Conservation (phyloP, 1,139 yeast genomes). For the Meyerozyma guilliermondii region DNA sequence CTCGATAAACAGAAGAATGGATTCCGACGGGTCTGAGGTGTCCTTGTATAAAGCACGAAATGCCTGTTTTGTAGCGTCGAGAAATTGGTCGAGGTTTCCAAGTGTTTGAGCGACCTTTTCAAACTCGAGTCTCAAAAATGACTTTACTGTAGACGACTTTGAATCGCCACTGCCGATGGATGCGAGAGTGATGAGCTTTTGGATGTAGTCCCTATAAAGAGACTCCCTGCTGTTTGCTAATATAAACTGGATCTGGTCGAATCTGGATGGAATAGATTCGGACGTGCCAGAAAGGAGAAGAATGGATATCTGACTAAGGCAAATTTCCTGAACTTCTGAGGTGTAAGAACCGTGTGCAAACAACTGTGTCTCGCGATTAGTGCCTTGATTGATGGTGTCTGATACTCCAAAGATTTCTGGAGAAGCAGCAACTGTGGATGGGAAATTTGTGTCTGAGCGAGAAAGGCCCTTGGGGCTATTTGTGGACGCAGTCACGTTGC, state of each 20-base stretch:
- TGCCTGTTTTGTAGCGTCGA: neutral
- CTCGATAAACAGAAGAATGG: neutral
- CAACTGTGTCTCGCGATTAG: slow-evolving; percentile 5
- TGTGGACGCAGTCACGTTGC: slow-evolving; percentile 23
- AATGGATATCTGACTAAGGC: slow-evolving; percentile 4
- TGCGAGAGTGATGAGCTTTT: neutral
- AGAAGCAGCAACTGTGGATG: neutral
- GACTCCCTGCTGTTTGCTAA: neutral
- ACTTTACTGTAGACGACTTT: neutral
- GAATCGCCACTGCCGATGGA: neutral
- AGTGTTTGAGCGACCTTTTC: neutral
- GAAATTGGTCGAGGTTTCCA: neutral
- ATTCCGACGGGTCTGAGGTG: neutral
- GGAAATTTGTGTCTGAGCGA: neutral
- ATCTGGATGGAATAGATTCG: slow-evolving; percentile 4
- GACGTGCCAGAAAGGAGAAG: slow-evolving; percentile 2
- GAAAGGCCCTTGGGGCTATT: slow-evolving; percentile 31
- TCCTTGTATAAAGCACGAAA: neutral
- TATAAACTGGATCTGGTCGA: neutral
- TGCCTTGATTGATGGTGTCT: neutral
- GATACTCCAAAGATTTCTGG: neutral
- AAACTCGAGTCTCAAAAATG: neutral
- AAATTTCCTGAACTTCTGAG: slow-evolving; percentile 6
- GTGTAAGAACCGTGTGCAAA: neutral
- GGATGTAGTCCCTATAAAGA: neutral